These are phyloP conservation scores for Murraya paniculata DNA, from an alignment of 345 rosid species.

Conservation along the genomic window DNA sequence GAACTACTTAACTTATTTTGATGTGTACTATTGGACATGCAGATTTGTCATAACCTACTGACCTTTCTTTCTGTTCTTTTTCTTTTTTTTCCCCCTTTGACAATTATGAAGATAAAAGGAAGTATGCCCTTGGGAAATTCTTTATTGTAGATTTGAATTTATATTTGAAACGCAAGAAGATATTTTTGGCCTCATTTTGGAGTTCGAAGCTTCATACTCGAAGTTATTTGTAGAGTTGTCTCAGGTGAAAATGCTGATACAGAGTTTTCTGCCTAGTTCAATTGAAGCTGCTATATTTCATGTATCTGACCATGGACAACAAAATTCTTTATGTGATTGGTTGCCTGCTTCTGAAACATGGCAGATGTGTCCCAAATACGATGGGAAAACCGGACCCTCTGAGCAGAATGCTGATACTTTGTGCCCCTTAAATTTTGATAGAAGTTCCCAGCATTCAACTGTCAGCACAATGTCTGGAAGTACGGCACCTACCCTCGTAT, in stretches of 20 bases:
- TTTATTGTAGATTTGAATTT: constrained; percentile 8
- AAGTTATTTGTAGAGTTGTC: constrained; percentile 9
- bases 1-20: not conserved
- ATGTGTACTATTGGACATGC: not conserved
- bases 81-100: not conserved
- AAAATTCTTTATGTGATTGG: constrained; percentile 35
- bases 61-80: not conserved
- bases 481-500: constrained; percentile 43
- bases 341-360: constrained; percentile 30
- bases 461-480: constrained; percentile 39
- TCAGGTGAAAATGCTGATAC: constrained; percentile 42
- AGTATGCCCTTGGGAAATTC: not conserved
- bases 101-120: not conserved
- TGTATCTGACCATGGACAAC: constrained; percentile 35
- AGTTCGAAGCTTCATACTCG: not conserved
- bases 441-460: constrained; percentile 39
- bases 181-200: not conserved
- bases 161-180: not conserved
- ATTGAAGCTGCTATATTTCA: constrained; percentile 35
- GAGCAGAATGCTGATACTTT: constrained; percentile 30
- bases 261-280: constrained; percentile 38
- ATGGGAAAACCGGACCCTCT: not conserved
- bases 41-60: not conserved
- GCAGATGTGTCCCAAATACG: constrained; percentile 55
- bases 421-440: constrained; percentile 28